These are phyloP conservation scores for Phytophthora vignae DNA, from an alignment of 352 stramenopile genomes.

Conservation along the genomic window DNA sequence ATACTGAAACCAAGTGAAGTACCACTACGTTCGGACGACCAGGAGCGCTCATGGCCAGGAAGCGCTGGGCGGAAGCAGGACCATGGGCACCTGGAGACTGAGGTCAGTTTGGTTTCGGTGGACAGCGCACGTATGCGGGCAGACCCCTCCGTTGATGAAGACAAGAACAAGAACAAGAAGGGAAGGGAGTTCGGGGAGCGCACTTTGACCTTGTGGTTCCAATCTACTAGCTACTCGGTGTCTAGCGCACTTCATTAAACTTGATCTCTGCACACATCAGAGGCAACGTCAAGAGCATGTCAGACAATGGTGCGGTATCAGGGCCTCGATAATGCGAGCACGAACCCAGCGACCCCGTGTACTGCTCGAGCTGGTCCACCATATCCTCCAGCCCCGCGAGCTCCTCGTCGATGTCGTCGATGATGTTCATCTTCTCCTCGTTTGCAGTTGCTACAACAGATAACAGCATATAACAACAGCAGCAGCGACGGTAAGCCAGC, in stretches of 20 bases:
- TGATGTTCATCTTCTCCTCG: conserved; percentile 79
- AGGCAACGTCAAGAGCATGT: conserved; percentile 6
- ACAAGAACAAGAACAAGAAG: conserved; percentile 14
- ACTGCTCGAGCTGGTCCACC: conserved; percentile 87
- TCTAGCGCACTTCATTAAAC: conserved; percentile 67
- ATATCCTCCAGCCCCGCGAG: conserved; percentile 88
- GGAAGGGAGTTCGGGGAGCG: neutral
- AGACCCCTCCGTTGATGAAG: neutral
- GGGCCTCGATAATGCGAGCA: neutral
- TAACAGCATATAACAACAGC: neutral
- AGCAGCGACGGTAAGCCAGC: neutral
- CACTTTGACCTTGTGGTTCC: neutral
- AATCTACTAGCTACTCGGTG: neutral
- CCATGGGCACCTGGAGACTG: neutral
- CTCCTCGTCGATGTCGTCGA: conserved; percentile 88
- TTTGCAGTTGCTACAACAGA: conserved; percentile 51
- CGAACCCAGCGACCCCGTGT: conserved; percentile 75
- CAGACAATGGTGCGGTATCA: neutral
- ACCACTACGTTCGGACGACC: conserved; percentile 26
- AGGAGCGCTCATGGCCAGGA: conserved; percentile 12
- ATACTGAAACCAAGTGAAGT: conserved; percentile 37
- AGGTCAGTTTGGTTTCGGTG: conserved; percentile 18
- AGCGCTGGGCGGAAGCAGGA: neutral
- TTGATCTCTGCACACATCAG: conserved; percentile 62
- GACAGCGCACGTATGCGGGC: neutral